Evolutionary conservation across 305 asterid genomes (phyloP).

Genomic region (Solanum chacoense): DNA sequence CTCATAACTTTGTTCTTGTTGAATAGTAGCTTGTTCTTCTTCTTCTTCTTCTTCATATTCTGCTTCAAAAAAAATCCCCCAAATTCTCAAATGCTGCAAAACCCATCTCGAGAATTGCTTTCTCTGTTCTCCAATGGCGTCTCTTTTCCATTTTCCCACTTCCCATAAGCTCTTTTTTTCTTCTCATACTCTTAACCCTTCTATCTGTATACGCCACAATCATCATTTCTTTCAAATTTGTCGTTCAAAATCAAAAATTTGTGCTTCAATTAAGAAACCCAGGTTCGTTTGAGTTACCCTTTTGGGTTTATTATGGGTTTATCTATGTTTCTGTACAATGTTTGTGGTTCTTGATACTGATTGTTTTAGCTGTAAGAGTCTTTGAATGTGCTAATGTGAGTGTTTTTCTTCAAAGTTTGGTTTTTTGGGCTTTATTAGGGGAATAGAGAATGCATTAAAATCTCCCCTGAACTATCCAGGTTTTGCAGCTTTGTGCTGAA

Average conservation of each 20-base stretch:
- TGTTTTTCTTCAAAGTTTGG: neutral
- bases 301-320: neutral
- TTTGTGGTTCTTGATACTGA: neutral
- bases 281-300: constrained; percentile 25
- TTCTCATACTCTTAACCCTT: neutral
- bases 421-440: neutral
- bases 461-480: neutral
- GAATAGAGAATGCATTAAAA: neutral
- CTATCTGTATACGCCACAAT: constrained; percentile 6
- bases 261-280: constrained; percentile 31
- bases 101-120: constrained; percentile 6
- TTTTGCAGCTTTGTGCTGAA: neutral
- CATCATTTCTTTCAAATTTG: constrained; percentile 3
- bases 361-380: neutral
- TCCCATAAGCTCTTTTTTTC: constrained; percentile 20
- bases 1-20: neutral
- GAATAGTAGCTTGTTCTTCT: neutral
- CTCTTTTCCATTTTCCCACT: constrained; percentile 21
- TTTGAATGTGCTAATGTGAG: neutral
- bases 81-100: constrained; percentile 25
- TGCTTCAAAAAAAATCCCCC: neutral
- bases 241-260: constrained; percentile 10
- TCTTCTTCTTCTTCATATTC: neutral
- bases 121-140: constrained; percentile 23
- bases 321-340: neutral